A percentile compares a stretch with the other conserved stretches of the same genome.
Conservation (phyloP, 1,284 basidiomycete species). For the Sporisorium scitamineum region DNA sequence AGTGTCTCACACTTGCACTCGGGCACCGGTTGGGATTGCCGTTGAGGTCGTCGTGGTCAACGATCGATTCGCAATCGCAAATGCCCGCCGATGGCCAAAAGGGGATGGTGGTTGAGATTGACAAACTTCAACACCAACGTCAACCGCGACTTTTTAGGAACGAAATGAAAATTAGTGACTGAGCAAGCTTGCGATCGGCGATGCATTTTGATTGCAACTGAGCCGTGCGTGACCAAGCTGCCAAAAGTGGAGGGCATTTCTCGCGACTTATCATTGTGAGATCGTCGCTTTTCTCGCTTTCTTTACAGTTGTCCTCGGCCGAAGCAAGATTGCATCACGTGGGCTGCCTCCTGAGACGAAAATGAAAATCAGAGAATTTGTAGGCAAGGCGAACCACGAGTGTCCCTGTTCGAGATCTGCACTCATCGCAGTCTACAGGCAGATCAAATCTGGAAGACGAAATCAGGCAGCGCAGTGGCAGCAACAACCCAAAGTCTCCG, state of each 20-base stretch:
- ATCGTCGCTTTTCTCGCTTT: neutral
- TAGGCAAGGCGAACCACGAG: neutral
- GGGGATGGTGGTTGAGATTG: neutral
- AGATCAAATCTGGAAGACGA: neutral
- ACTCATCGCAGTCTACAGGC: neutral
- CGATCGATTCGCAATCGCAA: no score
- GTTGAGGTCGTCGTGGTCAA: neutral
- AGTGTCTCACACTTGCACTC: slow-evolving; percentile 2
- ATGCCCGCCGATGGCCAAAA: neutral
- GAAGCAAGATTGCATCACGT: neutral
- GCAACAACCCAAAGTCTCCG: neutral
- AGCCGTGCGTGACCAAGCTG: no score
- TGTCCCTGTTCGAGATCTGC: neutral
- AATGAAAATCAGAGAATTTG: neutral
- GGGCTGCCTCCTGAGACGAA: neutral
- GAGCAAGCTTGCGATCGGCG: neutral
- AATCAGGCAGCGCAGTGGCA: neutral
- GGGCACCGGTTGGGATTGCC: neutral
- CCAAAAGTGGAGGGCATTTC: neutral
- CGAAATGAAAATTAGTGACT: neutral
- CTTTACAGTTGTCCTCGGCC: neutral
- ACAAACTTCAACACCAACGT: neutral
- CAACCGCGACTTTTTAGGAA: no score
- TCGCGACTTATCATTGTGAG: neutral
- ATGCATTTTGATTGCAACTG: neutral